A percentile compares a stretch with the other conserved stretches of the same genome.
Evolutionary conservation across 2,329 filamentous ascomycete species (phyloP).

Genomic region (Fusarium continuum): DNA sequence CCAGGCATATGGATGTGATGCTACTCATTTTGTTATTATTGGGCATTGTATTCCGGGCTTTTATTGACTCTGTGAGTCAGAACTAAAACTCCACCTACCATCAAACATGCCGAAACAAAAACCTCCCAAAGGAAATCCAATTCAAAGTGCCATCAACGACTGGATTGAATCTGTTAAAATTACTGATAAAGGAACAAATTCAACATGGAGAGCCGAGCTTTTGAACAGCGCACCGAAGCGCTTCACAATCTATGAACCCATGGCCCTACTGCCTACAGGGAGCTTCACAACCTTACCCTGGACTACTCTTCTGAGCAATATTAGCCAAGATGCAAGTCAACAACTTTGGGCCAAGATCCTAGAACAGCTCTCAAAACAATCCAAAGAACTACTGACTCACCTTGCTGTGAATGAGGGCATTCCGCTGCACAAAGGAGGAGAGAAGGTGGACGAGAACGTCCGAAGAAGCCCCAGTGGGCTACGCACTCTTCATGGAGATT

Average conservation of each 20-base stretch:
- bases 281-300: constrained; percentile 60
- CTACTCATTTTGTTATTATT: too few species aligned
- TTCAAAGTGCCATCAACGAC: constrained; percentile 45
- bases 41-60: too few species aligned
- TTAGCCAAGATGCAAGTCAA: constrained; percentile 37
- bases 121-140: constrained; percentile 41
- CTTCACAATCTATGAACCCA: constrained; percentile 69
- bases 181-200: background rate
- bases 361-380: constrained; percentile 54
- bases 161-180: constrained; percentile 42
- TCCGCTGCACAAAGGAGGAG: constrained; percentile 53
- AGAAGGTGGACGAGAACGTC: constrained; percentile 65
- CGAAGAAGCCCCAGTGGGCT: constrained; percentile 78
- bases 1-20: too few species aligned
- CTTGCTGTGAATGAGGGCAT: constrained; percentile 71
- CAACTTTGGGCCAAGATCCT: constrained; percentile 62
- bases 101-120: constrained; percentile 43
- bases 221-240: constrained; percentile 60
- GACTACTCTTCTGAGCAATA: constrained; percentile 48
- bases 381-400: constrained; percentile 59
- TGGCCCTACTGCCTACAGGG: constrained; percentile 68
- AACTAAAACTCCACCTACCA: constrained; percentile 16
- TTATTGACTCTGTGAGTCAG: background rate
- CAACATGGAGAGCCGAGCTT: constrained; percentile 44
- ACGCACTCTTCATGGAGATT: constrained; percentile 76